A percentile compares a stretch with the other conserved stretches of the same genome.
Evolutionary conservation across 352 stramenopile genomes (phyloP).

Genomic region (Phytophthora cryptogea): DNA sequence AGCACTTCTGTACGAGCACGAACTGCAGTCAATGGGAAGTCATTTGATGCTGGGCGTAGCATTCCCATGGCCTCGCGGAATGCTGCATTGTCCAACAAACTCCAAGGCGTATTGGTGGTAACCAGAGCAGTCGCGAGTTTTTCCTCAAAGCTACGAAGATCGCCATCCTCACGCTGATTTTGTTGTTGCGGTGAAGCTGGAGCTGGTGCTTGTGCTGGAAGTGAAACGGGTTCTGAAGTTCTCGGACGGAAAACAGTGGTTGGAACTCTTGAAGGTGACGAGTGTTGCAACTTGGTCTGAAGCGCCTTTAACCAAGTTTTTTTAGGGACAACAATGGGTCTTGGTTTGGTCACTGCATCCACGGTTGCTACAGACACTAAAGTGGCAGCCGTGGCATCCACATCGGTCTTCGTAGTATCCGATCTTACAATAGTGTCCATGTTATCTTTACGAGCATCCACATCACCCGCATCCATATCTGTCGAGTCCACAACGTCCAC

Average conservation of each 20-base stretch:
- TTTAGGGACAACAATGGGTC: neutral
- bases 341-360: conserved; percentile 1
- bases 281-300: conserved; percentile 1
- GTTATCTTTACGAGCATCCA: neutral
- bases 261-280: neutral
- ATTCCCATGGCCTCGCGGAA: conserved; percentile 35
- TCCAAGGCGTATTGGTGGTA: conserved; percentile 25
- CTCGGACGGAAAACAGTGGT: neutral
- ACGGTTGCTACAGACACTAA: neutral
- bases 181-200: neutral
- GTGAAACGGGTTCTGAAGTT: no score
- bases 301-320: conserved; percentile 6
- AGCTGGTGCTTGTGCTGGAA: neutral
- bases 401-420: neutral
- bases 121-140: conserved; percentile 41
- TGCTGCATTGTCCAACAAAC: conserved; percentile 32
- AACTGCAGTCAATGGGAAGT: conserved; percentile 35
- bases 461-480: neutral
- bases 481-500: neutral
- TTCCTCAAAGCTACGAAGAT: conserved; percentile 30
- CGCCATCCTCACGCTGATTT: neutral
- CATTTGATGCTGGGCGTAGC: conserved; percentile 12
- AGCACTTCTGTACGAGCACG: conserved; percentile 33
- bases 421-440: neutral
- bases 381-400: neutral